These are phyloP conservation scores for Medicago lupulina DNA, from an alignment of 306 rosid species.

Conservation along the genomic window DNA sequence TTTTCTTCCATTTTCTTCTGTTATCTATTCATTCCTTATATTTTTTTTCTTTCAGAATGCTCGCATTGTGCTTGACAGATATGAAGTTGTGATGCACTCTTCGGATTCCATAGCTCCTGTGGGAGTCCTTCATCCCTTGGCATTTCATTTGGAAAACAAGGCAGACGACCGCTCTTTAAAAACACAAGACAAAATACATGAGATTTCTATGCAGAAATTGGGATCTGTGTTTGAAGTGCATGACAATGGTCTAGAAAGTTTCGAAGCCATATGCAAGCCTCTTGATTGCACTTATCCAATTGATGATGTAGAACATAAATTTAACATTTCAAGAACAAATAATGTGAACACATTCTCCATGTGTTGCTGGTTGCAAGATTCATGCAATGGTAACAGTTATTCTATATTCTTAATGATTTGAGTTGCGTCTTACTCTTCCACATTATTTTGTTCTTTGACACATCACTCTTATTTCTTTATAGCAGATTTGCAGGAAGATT, in stretches of 20 bases:
- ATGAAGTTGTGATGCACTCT: slow-evolving; percentile 82
- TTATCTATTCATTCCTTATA: slow-evolving; percentile 22
- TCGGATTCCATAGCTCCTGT: slow-evolving; percentile 91
- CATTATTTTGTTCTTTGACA: slow-evolving; percentile 30
- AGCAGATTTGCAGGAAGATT: slow-evolving; percentile 77
- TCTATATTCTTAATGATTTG: slow-evolving; percentile 29
- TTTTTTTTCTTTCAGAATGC: slow-evolving; percentile 63
- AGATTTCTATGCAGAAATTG: slow-evolving; percentile 43
- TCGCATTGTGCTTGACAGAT: slow-evolving; percentile 79
- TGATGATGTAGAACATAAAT: slow-evolving; percentile 54
- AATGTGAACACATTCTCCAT: slow-evolving; percentile 67
- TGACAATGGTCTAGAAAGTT: slow-evolving; percentile 52
- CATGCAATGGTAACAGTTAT: slow-evolving; percentile 47
- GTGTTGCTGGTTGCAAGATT: slow-evolving; percentile 85
- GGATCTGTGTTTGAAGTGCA: slow-evolving; percentile 73
- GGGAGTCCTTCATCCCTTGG: slow-evolving; percentile 85
- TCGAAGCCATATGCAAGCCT: slow-evolving; percentile 52
- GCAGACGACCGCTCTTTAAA: slow-evolving; percentile 44
- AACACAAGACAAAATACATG: slow-evolving; percentile 47
- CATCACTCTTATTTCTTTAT: slow-evolving; percentile 39
- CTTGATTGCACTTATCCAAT: slow-evolving; percentile 43
- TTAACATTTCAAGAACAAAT: slow-evolving; percentile 72
- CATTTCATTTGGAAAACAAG: slow-evolving; percentile 89
- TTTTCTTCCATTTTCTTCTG: slow-evolving; percentile 34
- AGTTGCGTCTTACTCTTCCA: slow-evolving; percentile 11